phyloP scores from a whole-genome alignment of 2,329 filamentous ascomycete species.

The Diaporthe caulivora region DNA sequence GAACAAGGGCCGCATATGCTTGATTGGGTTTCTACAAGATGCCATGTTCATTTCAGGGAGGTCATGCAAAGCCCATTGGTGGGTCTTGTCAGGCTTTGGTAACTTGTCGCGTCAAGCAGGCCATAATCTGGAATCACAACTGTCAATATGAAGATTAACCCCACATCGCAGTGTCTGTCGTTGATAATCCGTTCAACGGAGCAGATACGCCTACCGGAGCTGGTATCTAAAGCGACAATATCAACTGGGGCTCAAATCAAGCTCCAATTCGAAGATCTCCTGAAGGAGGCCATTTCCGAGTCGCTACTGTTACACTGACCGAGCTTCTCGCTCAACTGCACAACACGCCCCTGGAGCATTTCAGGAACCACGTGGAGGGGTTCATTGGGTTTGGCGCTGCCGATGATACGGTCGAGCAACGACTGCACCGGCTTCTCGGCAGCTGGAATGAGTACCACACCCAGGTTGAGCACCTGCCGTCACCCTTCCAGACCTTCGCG shows the following conservation, averaged over 20 bases:
- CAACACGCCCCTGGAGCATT: not conserved
- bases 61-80: not conserved
- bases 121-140: not conserved
- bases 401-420: not conserved
- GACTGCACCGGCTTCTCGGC: not conserved
- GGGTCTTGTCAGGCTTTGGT: not conserved
- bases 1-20: not conserved
- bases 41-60: not conserved
- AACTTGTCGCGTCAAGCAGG: not conserved
- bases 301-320: not conserved
- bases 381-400: not conserved
- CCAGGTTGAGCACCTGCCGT: not conserved
- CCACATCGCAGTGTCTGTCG: not conserved
- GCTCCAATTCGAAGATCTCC: not conserved
- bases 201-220: not conserved
- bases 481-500: not conserved
- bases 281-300: not conserved
- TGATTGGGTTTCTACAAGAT: not conserved
- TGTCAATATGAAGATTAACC: not conserved
- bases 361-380: not conserved
- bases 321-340: not conserved
- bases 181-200: not conserved
- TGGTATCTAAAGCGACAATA: not conserved
- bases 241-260: not conserved
- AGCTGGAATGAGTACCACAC: not conserved